Base-by-base conservation (phyloP, 306 rosid genomes). In the Castanospermum australe region DNA sequence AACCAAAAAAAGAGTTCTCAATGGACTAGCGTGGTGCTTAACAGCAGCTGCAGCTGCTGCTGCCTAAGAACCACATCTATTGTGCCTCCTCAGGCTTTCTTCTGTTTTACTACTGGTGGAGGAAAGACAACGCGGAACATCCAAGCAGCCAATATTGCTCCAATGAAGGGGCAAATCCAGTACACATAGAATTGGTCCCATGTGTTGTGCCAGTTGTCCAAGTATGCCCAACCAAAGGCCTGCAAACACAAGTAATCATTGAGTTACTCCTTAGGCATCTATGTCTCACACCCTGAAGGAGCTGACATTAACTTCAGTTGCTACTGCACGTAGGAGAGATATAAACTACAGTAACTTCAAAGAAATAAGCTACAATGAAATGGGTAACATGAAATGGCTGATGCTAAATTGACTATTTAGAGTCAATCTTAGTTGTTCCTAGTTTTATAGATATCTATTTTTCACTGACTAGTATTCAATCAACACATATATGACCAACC, bases 191-290 rank as follows among this genome's bases (percentile, higher is more conserved):
- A 86, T 47, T 92, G 97, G 76, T 92, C 96, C 98, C 98, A 94
- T 33, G 97, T 89, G 78, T 87, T 73, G 75, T 94, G 97, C 89
- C 84, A 79, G 22, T 88, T 85, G 64, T 88, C 75, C 13, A 84
- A 60, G 67, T 92, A 94, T 38, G 98, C 97, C 97, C 97, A 94
- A 52, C 98, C 98, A 85, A 87, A 92, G 12, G 98, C 98, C 95
- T 90, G 89, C 83, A 77, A 48, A 59, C 36, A 85, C 18, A 15
- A 75, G 8, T 35, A 45, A 56, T 60, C 62, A 62, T 17, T 67
- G 32, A 67, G 55, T 75, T 60, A 50, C 70, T 28, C 18, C 21
- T 18, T 66, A n/a, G 48, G 64, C 56, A 52, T 61, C 6, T 45
- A 11, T 36, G 42, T 45, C 24, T 25, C n/a, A 44, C 2, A 67